Conservation (phyloP, 2,329 filamentous ascomycete species). For the Sporothrix globosa region DNA sequence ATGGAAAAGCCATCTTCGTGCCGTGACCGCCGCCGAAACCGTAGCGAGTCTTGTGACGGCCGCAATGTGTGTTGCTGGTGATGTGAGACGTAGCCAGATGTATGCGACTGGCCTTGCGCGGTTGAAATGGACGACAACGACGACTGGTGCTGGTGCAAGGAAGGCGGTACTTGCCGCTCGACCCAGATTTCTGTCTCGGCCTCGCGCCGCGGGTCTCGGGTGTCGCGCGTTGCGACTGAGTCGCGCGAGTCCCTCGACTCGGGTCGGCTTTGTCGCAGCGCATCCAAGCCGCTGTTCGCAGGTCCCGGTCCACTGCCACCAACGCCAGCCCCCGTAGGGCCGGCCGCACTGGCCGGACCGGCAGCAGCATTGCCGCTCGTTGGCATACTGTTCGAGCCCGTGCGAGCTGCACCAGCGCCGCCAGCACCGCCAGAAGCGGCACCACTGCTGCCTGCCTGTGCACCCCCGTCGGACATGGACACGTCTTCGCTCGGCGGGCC, state of each 20-base stretch:
- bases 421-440: neutral
- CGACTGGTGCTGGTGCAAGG: constrained; percentile 27
- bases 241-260: constrained; percentile 44
- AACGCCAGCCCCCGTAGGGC: neutral
- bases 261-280: constrained; percentile 31
- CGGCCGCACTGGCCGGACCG: neutral
- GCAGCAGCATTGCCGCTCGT: neutral
- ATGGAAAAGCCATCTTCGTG: constrained; percentile 48
- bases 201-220: constrained; percentile 42
- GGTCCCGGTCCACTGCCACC: neutral
- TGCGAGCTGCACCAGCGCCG: neutral
- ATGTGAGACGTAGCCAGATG: constrained; percentile 8
- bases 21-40: constrained; percentile 46
- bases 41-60: constrained; percentile 43
- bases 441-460: neutral
- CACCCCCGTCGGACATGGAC: constrained; percentile 26
- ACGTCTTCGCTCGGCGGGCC: constrained; percentile 32
- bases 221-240: constrained; percentile 40
- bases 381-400: neutral
- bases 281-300: constrained; percentile 13
- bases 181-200: constrained; percentile 38
- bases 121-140: constrained; percentile 24
- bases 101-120: constrained; percentile 21
- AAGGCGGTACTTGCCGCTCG: constrained; percentile 37
- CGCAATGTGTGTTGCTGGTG: constrained; percentile 29